Evolutionary conservation across 148 eudicot genomes (phyloP), one percentile per base, ranked within the genome.

Genomic region (Vaccinium corymbosum): DNA sequence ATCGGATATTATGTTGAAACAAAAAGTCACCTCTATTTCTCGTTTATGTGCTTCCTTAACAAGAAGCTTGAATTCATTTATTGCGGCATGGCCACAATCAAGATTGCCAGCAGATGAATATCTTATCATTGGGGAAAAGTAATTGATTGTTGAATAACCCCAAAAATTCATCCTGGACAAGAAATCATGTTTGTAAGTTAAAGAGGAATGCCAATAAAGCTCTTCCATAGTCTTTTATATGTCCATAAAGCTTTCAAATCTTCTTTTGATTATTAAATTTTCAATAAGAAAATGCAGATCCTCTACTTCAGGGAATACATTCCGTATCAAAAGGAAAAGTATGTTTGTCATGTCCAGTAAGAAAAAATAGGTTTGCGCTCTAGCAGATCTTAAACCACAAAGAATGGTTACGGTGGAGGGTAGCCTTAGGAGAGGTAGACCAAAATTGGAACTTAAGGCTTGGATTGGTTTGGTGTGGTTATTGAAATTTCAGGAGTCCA

Each of bases 11-110:
- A 82, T 75, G 55, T 76, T 22, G 78, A 81, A 84, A 78, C 76
- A 89, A 79, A 56, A 42, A 79, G 80, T 90, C 89, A 94, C 99
- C 98, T 97, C 99, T 82, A 97, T 94, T 82, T 94, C 98, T 86
- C 93, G 89, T 91, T 95, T 97, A 87, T 97, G 99, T 52, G 99
- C 96, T 90, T 95, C 99, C 87, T 90, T 94, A 87, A 97, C 92
- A 82, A 97, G 99, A 90, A 89, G 88, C 81, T 95, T 97, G 90
- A 97, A 97, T 85, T 95, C 98, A 79, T 97, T 90, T 83, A 93
- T 89, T 72, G 98, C 98, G 62, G 90, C 94, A 85, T 89, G 91
- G 61, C 99, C 99, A 89, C 93, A 89, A 86, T 90, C 89, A 72
- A 64, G 90, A 76, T 85, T 83, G 35, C 98, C 98, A 83, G 93